Base-by-base conservation (phyloP, 805 yeast species). In the Lachancea lanzarotensis region DNA sequence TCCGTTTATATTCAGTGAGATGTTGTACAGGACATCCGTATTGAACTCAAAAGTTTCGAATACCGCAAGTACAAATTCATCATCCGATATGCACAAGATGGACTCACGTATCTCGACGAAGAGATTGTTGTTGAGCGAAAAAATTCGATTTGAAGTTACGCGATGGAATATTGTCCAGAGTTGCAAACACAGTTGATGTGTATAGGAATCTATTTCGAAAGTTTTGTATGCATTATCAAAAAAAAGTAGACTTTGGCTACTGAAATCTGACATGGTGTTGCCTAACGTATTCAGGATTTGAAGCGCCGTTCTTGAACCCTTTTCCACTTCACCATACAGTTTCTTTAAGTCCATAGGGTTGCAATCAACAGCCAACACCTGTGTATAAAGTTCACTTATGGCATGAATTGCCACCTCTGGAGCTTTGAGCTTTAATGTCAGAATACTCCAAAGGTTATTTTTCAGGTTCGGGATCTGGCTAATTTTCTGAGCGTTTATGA, bases 161-260 rank as follows among this genome's bases (percentile, higher is more conserved):
- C 56, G 53, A 42, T 60, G 59, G 18, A 67, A 48, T 26, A 56
- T 60, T 2, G 67, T 27, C 59, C 62, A 62, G 12, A 56, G 43
- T 25, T 61, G 66, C 1, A 59, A 33, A 0, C 71, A 54, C 18
- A 58, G 49, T 10, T 52, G 49, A 12, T 45, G 30, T 0, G 33
- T 20, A 0, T 12, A 11, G 1, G 38, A 17, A 3, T 40, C 40
- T 1, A 45, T 16, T 1, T 50, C 44, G 5, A 59, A 47, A 10
- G 49, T 35, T 3, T 59, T 35, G 17, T 61, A 57, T 3, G 62
- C 45, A 37, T 64, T 59, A 15, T 61, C 61, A 38, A 68, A 57
- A 18, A 52, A 58, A 38, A 68, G 45, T 39, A 52, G 59, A 11
- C 57, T 55, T 42, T 54, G 60, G 3, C 54, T 47, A n/a, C 42